Evolutionary conservation across 768 basidiomycete species (phyloP).

Genomic region (Kockovaella imperatae): DNA sequence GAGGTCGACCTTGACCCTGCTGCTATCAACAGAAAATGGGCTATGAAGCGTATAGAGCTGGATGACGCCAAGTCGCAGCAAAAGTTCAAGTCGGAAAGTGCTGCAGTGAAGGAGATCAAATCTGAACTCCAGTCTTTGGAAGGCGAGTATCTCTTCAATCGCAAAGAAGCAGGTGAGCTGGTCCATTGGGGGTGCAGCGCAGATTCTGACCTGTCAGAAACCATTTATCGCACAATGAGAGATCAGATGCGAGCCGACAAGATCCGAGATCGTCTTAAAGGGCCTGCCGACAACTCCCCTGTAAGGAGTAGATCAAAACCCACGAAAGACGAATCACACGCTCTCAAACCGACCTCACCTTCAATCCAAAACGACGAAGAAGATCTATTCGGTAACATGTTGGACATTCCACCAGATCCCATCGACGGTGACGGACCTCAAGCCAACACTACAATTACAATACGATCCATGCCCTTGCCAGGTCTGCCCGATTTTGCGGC

Average conservation of each 20-base stretch:
- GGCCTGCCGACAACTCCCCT: too few species aligned
- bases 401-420: constrained; percentile 50
- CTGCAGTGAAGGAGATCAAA: constrained; percentile 37
- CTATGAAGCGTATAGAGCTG: constrained; percentile 21
- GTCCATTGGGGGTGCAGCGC: background rate
- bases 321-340: constrained; percentile 3
- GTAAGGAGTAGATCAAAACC: too few species aligned
- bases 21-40: constrained; percentile 35
- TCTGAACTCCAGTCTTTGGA: too few species aligned
- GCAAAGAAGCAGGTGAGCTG: constrained; percentile 40
- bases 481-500: constrained; percentile 66
- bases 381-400: constrained; percentile 60
- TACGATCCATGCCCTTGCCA: constrained; percentile 67
- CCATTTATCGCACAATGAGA: too few species aligned
- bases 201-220: too few species aligned
- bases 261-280: too few species aligned
- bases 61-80: constrained; percentile 17
- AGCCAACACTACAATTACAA: constrained; percentile 49
- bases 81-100: constrained; percentile 26
- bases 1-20: too few species aligned
- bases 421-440: constrained; percentile 46
- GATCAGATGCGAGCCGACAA: too few species aligned
- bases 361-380: constrained; percentile 42
- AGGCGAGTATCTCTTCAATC: constrained; percentile 44
- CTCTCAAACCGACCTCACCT: background rate